phyloP scores from a whole-genome alignment of 257 asterid species.

The Gynochthodes officinalis region DNA sequence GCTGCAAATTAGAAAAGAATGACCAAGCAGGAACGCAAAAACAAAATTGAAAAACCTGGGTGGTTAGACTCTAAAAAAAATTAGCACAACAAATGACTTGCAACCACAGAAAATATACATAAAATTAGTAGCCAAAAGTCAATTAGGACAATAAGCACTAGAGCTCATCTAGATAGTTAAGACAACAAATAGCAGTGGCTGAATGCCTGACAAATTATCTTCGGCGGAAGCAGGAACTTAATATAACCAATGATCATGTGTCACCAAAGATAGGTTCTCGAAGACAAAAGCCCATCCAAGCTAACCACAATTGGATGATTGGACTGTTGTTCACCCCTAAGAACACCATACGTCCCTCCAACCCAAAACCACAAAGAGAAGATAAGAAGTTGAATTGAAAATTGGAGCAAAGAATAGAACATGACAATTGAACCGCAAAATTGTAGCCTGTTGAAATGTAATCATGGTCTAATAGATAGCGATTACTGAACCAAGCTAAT shows the following conservation, averaged over 20 bases:
- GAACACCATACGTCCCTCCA: background rate
- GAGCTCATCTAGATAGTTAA: background rate
- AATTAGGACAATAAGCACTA: background rate
- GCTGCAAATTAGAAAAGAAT: slow-evolving; percentile 37
- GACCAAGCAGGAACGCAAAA: background rate
- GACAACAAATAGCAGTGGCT: background rate
- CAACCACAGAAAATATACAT: background rate
- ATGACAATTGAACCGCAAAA: background rate
- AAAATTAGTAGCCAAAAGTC: background rate
- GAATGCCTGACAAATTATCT: background rate
- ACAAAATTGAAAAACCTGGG: background rate
- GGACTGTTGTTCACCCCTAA: background rate
- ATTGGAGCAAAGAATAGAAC: background rate
- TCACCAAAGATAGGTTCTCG: background rate
- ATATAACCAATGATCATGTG: background rate
- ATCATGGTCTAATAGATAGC: background rate
- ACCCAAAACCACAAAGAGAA: background rate
- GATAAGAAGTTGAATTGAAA: background rate
- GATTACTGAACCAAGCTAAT: background rate
- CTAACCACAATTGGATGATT: background rate
- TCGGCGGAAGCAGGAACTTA: background rate
- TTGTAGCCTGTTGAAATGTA: background rate
- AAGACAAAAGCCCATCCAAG: background rate
- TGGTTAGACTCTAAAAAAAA: background rate
- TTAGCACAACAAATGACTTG: background rate